phyloP scores from a whole-genome alignment of 768 basidiomycete species.

The Wakefieldia striispora region DNA sequence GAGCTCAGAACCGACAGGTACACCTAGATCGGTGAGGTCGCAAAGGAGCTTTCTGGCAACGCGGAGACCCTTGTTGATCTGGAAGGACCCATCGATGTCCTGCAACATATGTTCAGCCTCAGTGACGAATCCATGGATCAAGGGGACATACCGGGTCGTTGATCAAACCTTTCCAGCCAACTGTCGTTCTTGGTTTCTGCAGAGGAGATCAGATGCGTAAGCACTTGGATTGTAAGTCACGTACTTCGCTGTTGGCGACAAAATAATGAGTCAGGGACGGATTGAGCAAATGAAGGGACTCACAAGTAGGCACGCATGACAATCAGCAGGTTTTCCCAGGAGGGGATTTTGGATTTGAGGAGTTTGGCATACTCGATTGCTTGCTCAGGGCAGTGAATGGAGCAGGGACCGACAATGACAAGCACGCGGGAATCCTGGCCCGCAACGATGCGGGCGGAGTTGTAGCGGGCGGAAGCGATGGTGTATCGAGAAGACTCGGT shows the following conservation, averaged over 20 bases:
- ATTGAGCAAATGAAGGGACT: constrained; percentile 34
- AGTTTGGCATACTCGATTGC: constrained; percentile 80
- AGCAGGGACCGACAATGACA: constrained; percentile 94
- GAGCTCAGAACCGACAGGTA: constrained; percentile 93
- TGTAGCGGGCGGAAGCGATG: constrained; percentile 76
- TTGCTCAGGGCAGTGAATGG: constrained; percentile 86
- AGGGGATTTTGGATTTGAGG: constrained; percentile 62
- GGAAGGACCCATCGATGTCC: constrained; percentile 90
- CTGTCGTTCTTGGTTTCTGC: constrained; percentile 94
- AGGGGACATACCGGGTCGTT: constrained; percentile 67
- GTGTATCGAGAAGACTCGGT: constrained; percentile 63
- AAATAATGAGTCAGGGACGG: constrained; percentile 34
- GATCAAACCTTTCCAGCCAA: constrained; percentile 95
- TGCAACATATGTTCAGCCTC: constrained; percentile 3
- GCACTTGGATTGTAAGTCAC: background rate
- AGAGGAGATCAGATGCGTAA: constrained; percentile 9
- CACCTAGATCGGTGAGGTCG: constrained; percentile 83
- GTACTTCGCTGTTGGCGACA: constrained; percentile 38
- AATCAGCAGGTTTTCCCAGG: constrained; percentile 78
- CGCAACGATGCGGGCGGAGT: constrained; percentile 73
- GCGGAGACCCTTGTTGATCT: constrained; percentile 95
- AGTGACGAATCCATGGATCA: background rate
- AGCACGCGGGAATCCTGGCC: constrained; percentile 85
- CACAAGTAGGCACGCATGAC: constrained; percentile 98
- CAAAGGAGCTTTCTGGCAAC: constrained; percentile 86